Conservation (phyloP, 257 asterid species). For the Gardenia jasminoides region DNA sequence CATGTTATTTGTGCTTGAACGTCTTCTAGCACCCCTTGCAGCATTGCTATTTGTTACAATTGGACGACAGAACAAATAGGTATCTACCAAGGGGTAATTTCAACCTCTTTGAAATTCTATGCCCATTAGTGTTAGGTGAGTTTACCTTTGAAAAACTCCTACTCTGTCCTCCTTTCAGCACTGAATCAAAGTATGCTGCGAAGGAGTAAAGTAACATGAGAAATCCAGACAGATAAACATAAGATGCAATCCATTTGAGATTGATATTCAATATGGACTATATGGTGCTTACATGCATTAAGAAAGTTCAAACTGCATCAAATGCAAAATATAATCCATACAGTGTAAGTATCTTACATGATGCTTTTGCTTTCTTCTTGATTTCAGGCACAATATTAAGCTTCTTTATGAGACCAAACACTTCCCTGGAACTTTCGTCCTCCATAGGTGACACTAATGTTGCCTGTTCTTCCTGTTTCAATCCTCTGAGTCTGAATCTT, state of each 20-base stretch:
- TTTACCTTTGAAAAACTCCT: slow-evolving; percentile 65
- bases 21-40: neutral
- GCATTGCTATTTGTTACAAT: neutral
- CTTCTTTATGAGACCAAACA: slow-evolving; percentile 85
- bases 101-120: neutral
- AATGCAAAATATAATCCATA: neutral
- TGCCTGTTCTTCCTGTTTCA: slow-evolving; percentile 58
- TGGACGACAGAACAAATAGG: neutral
- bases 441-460: slow-evolving; percentile 56
- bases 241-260: neutral
- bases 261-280: neutral
- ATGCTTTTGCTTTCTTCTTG: slow-evolving; percentile 67
- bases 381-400: slow-evolving; percentile 61
- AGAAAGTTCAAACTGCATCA: neutral
- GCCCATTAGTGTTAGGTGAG: neutral
- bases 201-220: slow-evolving; percentile 23
- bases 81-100: neutral
- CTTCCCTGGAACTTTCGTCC: slow-evolving; percentile 79
- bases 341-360: slow-evolving; percentile 48
- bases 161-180: slow-evolving; percentile 54
- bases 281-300: neutral
- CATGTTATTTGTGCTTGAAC: neutral
- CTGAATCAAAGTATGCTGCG: slow-evolving; percentile 79
- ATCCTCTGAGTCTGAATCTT: slow-evolving; percentile 3
- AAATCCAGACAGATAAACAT: neutral